phyloP scores from a whole-genome alignment of 148 eudicot species.

The Spergularia bocconei region DNA sequence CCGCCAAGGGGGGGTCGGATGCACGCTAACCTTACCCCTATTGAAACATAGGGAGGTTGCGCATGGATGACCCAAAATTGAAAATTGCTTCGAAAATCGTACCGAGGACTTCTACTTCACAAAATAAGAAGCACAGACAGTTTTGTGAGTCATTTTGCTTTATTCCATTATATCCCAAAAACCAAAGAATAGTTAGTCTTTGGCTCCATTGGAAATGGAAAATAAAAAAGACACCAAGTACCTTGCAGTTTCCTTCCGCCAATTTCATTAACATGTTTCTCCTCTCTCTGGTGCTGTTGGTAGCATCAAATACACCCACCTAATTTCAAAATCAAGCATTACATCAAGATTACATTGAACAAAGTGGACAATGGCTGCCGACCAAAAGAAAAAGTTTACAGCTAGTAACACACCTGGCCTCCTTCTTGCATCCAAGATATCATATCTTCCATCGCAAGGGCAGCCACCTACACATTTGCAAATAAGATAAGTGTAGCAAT shows the following conservation, averaged over 20 bases:
- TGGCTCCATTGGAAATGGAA: too few species aligned
- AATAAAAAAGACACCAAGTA: constrained; percentile 18
- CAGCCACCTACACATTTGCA: constrained; percentile 76
- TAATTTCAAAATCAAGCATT: constrained; percentile 26
- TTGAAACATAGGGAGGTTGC: too few species aligned
- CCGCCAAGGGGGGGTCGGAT: too few species aligned
- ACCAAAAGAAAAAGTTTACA: constrained; percentile 7
- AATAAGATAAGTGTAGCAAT: constrained; percentile 4
- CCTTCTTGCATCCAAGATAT: constrained; percentile 99
- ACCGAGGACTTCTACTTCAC: too few species aligned
- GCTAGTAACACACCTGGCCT: constrained; percentile 67
- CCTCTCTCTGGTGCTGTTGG: constrained; percentile 77
- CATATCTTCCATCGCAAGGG: constrained; percentile 99
- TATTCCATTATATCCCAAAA: too few species aligned
- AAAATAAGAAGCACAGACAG: too few species aligned
- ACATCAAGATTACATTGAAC: constrained; percentile 7
- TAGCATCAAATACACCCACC: constrained; percentile 99
- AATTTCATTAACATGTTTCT: constrained; percentile 95
- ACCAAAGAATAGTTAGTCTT: too few species aligned
- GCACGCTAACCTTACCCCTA: too few species aligned
- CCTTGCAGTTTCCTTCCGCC: constrained; percentile 99
- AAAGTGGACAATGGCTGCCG: constrained; percentile 7
- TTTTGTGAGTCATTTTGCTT: too few species aligned
- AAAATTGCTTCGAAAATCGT: too few species aligned
- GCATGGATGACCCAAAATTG: too few species aligned